Evolutionary conservation across 2,329 filamentous ascomycete genomes (phyloP).

Genomic region (Teratosphaeria zuluensis): DNA sequence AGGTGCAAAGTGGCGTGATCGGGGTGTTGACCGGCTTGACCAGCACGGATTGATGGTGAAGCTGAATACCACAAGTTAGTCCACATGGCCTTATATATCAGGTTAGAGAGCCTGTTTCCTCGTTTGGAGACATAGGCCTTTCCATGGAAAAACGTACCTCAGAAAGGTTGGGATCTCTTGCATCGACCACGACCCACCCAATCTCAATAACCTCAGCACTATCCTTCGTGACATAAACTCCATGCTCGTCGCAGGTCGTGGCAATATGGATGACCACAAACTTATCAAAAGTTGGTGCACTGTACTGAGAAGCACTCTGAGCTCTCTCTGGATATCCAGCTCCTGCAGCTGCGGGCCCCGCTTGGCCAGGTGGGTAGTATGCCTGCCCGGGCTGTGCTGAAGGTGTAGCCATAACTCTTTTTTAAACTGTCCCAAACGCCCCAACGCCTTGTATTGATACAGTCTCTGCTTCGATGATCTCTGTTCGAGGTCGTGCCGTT

Average conservation of each 20-base stretch:
- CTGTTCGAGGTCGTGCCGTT: neutral
- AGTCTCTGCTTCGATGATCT: neutral
- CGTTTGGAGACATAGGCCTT: neutral
- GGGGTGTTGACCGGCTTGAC: conserved; percentile 98
- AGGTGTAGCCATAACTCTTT: conserved; percentile 13
- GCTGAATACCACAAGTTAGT: conserved; percentile 42
- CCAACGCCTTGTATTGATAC: conserved; percentile 4
- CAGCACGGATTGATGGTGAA: conserved; percentile 89
- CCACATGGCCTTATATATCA: neutral
- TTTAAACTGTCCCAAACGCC: conserved; percentile 3
- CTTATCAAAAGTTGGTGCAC: conserved; percentile 55
- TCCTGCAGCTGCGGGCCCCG: conserved; percentile 5
- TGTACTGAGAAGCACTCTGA: conserved; percentile 24
- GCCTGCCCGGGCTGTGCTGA: conserved; percentile 8
- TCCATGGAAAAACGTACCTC: conserved; percentile 15
- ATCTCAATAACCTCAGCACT: conserved; percentile 98
- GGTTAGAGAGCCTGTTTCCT: neutral
- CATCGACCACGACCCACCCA: conserved; percentile 71
- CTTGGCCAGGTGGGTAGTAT: conserved; percentile 2
- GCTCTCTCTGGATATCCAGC: neutral
- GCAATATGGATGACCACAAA: conserved; percentile 98
- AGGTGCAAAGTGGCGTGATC: conserved; percentile 96
- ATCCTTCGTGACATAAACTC: conserved; percentile 98
- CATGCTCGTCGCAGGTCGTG: conserved; percentile 97
- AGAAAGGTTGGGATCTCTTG: conserved; percentile 22